phyloP scores from a whole-genome alignment of 2,329 filamentous ascomycete genomes.

The Stemphylium beticola region DNA sequence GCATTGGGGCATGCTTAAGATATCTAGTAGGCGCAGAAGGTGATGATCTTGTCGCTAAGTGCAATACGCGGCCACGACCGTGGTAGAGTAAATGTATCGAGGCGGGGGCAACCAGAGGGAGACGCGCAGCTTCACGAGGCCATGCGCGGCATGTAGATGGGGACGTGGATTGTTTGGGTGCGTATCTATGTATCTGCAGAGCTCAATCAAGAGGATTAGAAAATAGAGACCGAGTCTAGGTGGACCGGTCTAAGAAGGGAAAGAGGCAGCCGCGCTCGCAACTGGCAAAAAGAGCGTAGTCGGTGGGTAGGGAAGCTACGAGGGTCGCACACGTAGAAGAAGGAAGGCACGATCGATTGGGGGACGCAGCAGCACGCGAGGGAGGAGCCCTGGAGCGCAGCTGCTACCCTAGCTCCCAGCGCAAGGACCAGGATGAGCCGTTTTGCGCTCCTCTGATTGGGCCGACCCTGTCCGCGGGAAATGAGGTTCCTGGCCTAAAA shows the following conservation, averaged over 20 bases:
- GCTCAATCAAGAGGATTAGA: slow-evolving; percentile 15
- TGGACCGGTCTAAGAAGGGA: slow-evolving; percentile 33
- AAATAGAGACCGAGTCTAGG: slow-evolving; percentile 23
- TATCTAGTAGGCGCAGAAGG: slow-evolving; percentile 12
- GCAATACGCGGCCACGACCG: slow-evolving; percentile 17
- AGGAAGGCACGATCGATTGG: slow-evolving; percentile 33
- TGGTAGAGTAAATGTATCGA: slow-evolving; percentile 21
- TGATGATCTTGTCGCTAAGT: slow-evolving; percentile 16
- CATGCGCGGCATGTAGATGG: slow-evolving; percentile 34
- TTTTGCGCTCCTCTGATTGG: slow-evolving; percentile 31
- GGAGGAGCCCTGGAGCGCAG: slow-evolving; percentile 1
- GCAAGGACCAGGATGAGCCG: slow-evolving; percentile 25
- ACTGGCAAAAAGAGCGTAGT: slow-evolving; percentile 45
- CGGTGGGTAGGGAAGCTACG: slow-evolving; percentile 47
- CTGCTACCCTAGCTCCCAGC: slow-evolving; percentile 9
- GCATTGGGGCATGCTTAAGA: slow-evolving; percentile 27
- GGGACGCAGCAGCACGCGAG: slow-evolving; percentile 23
- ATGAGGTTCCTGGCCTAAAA: slow-evolving; percentile 39
- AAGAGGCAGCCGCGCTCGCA: slow-evolving; percentile 33
- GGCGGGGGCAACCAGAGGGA: slow-evolving; percentile 27
- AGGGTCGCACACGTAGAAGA: slow-evolving; percentile 31
- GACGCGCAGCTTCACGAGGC: slow-evolving; percentile 41
- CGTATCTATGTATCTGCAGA: slow-evolving; percentile 19
- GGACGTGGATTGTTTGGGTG: slow-evolving; percentile 12
- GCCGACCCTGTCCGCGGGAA: slow-evolving; percentile 26